Base-by-base conservation (phyloP, 179 eudicot species). In the Silene vulgaris region DNA sequence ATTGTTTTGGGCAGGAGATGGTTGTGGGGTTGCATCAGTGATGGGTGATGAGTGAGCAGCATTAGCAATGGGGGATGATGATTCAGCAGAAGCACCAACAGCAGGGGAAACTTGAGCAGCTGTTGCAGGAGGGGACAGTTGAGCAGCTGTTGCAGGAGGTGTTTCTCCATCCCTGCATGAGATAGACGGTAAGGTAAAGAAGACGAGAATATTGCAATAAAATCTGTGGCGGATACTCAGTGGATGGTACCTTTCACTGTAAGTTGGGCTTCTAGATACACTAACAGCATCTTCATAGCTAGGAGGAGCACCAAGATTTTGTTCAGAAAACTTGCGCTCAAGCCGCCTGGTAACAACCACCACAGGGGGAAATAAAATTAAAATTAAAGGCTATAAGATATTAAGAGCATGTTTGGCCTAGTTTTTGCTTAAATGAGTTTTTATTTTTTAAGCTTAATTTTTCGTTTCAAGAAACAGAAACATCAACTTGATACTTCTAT, bases 271-370 rank as follows among this genome's bases (percentile, higher is more conserved):
- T 80, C 83, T 90, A 75, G 82, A 81, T 62, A 84, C 92, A 75
- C 87, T 89, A 75, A 91, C 88, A 76, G 87, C 92, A 23, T 93
- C 99, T 85, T 96, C 97, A 80, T 93, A 96, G 76, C 91, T 89
- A 71, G 97, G 99, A 78, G 99, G 96, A 61, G 88, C 92, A 74
- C 83, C 87, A 61, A 86, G 84, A 79, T 86, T 87, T 77, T 87
- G 99, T 61, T 86, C 99, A 76, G 99, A 88, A 82, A 77, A 87
- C 81, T 83, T 94, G 76, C 89, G 84, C 28, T 89, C 91, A 71
- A 88, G 85, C 64, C 71, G 75, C 81, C 84, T 89, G 75, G 78
- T 74, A 52, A 67, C 56, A 56, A 69, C 57, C 75, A 56, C 52
- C 50, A 77, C 6, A 3, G 8, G 32, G 59, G 37, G 48, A 62